A percentile compares a stretch with the other conserved stretches of the same genome.
Conservation (phyloP, 352 stramenopile species). For the Pythium sukuiense region DNA sequence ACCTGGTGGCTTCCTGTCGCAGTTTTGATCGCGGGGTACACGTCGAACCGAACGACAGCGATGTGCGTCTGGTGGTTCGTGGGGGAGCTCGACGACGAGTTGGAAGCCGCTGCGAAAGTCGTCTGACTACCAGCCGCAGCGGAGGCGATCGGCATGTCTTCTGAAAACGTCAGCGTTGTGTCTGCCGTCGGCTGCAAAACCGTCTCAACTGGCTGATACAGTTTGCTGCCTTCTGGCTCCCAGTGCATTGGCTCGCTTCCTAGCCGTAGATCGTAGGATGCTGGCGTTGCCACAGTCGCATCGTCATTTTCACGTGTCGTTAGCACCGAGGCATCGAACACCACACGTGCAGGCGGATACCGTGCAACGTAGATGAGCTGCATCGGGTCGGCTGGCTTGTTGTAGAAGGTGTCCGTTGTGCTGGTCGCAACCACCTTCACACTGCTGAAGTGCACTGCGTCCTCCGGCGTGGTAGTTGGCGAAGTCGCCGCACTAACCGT, state of each 20-base stretch:
- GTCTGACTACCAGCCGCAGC: constrained; percentile 13
- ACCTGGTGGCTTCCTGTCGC: constrained; percentile 53
- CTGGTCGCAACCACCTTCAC: constrained; percentile 33
- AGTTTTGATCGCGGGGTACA: constrained; percentile 29
- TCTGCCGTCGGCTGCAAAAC: constrained; percentile 39
- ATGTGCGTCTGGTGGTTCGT: constrained; percentile 29
- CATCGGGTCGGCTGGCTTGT: constrained; percentile 27
- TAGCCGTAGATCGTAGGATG: constrained; percentile 41
- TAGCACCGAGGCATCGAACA: constrained; percentile 40
- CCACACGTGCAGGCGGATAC: constrained; percentile 37
- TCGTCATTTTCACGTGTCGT: constrained; percentile 40
- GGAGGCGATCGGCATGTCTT: constrained; percentile 6
- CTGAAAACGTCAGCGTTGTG: constrained; percentile 45
- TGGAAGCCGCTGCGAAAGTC: constrained; percentile 41
- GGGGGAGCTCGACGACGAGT: constrained; percentile 47
- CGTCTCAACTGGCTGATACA: constrained; percentile 44
- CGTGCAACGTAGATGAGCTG: constrained; percentile 39
- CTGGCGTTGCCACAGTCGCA: constrained; percentile 28
- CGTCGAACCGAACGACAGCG: constrained; percentile 44
- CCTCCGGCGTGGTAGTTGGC: not conserved
- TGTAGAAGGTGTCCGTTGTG: constrained; percentile 40
- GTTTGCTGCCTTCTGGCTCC: constrained; percentile 33
- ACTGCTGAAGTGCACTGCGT: constrained; percentile 29
- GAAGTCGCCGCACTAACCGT: constrained; percentile 26
- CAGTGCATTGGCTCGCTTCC: constrained; percentile 66